These are phyloP conservation scores for Aphanomyces invadans DNA, from an alignment of 352 stramenopile genomes.

Conservation along the genomic window DNA sequence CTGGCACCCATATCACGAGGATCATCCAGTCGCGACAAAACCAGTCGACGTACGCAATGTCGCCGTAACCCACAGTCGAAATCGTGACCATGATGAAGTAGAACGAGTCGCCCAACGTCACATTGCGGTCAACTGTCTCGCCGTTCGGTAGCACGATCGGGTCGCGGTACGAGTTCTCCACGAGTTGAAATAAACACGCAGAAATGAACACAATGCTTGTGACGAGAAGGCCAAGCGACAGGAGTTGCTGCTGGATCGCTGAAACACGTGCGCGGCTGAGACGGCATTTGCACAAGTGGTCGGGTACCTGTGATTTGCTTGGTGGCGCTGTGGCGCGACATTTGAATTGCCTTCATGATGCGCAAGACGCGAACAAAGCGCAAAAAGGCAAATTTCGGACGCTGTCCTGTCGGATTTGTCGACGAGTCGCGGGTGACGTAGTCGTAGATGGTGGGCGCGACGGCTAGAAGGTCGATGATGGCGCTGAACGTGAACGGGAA, in stretches of 20 bases:
- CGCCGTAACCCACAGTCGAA: conserved; percentile 47
- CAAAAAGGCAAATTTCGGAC: conserved; percentile 42
- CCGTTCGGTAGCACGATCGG: conserved; percentile 19
- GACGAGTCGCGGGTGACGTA: conserved; percentile 7
- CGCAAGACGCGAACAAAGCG: conserved; percentile 55
- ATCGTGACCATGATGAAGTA: conserved; percentile 59
- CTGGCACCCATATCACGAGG: too few species aligned
- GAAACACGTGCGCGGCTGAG: neutral
- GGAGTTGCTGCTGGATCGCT: conserved; percentile 58
- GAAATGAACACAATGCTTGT: conserved; percentile 60
- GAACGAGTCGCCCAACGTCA: conserved; percentile 50
- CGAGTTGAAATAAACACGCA: conserved; percentile 47
- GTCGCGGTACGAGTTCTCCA: conserved; percentile 34
- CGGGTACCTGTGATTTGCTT: conserved; percentile 36
- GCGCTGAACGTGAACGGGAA: conserved; percentile 48
- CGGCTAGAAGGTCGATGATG: conserved; percentile 53
- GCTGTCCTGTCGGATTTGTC: neutral
- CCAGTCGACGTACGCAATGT: conserved; percentile 38
- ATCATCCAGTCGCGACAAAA: too few species aligned
- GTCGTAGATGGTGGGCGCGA: conserved; percentile 44
- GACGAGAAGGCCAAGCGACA: conserved; percentile 54
- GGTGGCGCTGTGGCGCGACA: conserved; percentile 39
- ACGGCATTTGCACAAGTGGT: neutral
- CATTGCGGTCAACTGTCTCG: neutral
- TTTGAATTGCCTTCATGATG: conserved; percentile 42